phyloP scores from a whole-genome alignment of 768 basidiomycete genomes.

The Lactarius sp. region DNA sequence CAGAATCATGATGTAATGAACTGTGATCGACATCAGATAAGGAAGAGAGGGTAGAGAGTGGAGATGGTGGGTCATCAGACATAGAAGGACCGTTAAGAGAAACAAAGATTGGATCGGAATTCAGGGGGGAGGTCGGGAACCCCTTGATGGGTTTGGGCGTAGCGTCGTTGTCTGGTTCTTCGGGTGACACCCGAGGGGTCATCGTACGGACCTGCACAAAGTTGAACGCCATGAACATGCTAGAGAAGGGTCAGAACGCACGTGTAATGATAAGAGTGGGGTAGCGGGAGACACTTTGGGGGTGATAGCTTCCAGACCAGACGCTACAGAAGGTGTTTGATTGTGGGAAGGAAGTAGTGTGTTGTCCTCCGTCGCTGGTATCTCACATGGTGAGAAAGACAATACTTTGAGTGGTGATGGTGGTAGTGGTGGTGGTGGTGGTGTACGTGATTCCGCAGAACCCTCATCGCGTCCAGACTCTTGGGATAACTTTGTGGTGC shows the following conservation, averaged over 20 bases:
- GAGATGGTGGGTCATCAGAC: constrained; percentile 13
- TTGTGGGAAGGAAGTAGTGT: not conserved
- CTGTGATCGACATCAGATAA: constrained; percentile 11
- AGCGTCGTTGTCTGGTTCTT: not conserved
- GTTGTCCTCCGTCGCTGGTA: not conserved
- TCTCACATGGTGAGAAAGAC: not conserved
- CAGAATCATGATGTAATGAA: not conserved
- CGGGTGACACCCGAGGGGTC: not conserved
- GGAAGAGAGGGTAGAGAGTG: constrained; percentile 17
- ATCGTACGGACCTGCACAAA: not conserved
- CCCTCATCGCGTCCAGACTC: not conserved
- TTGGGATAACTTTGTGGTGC: not conserved
- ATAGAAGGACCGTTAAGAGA: not conserved
- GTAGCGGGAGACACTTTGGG: not conserved
- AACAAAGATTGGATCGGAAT: not conserved
- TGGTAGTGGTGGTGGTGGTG: not conserved
- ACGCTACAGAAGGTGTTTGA: not conserved
- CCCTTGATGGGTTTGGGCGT: constrained; percentile 12
- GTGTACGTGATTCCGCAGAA: not conserved
- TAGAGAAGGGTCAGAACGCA: not conserved
- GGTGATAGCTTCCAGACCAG: constrained; percentile 1
- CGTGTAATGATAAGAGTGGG: not conserved
- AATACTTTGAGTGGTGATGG: not conserved
- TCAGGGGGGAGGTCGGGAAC: not conserved
- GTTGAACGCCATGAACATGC: not conserved